A percentile compares a stretch with the other conserved stretches of the same genome.
Evolutionary conservation across 371 early-diverging fungal genomes (phyloP).

Genomic region (Mucor indicus): DNA sequence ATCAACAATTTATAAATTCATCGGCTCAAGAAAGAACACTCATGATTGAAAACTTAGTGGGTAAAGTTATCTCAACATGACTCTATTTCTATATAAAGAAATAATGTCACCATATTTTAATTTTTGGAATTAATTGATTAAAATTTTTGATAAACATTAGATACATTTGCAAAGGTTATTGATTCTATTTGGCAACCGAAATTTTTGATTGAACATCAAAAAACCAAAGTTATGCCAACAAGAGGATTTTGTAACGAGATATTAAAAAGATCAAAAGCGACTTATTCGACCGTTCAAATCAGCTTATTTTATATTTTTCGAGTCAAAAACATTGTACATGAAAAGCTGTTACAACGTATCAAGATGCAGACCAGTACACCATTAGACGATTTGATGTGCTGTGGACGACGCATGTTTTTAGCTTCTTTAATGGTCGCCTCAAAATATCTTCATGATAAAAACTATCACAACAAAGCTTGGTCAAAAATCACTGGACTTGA

Average conservation of each 20-base stretch:
- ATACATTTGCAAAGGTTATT: conserved; percentile 24
- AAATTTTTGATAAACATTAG: no score
- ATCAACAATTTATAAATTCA: conserved; percentile 21
- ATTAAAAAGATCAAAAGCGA: conserved; percentile 67
- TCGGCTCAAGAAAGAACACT: conserved; percentile 29
- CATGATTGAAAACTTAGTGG: conserved; percentile 35
- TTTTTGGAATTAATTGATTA: no score
- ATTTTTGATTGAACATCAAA: conserved; percentile 25
- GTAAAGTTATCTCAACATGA: no score
- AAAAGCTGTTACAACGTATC: conserved; percentile 18
- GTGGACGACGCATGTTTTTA: conserved; percentile 72
- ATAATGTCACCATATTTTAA: no score
- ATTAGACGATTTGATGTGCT: conserved; percentile 47
- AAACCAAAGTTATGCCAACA: conserved; percentile 48
- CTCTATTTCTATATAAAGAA: no score
- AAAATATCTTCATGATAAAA: conserved; percentile 70
- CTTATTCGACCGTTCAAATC: conserved; percentile 73
- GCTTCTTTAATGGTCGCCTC: conserved; percentile 70
- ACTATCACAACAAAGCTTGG: conserved; percentile 75
- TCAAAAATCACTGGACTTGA: conserved; percentile 67
- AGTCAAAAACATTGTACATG: conserved; percentile 37
- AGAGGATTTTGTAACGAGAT: conserved; percentile 65
- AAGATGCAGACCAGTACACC: no score
- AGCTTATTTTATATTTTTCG: conserved; percentile 64
- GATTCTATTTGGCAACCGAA: conserved; percentile 46